Conservation (phyloP, 768 basidiomycete genomes). For the Tylopilus plumbeoviolaceoides region DNA sequence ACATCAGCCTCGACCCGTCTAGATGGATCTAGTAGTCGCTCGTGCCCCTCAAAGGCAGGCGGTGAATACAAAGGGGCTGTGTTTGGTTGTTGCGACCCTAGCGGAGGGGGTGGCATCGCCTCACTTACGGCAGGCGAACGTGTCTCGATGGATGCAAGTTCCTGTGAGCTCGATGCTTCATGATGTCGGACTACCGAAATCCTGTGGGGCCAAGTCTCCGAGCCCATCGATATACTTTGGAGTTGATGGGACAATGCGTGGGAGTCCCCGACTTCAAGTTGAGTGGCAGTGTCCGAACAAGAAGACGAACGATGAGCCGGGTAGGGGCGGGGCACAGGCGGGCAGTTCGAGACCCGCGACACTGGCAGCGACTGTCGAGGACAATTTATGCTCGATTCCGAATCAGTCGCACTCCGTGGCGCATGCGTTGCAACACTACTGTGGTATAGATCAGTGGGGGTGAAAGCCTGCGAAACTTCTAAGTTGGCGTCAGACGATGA, state of each 20-base stretch:
- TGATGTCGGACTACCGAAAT: background rate
- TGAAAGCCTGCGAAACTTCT: constrained; percentile 2
- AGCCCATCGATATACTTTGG: background rate
- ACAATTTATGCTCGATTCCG: background rate
- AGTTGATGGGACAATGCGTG: background rate
- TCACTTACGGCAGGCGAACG: background rate
- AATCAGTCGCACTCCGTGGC: background rate
- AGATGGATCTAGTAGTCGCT: background rate
- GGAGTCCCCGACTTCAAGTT: background rate
- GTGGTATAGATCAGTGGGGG: constrained; percentile 17
- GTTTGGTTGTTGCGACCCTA: background rate
- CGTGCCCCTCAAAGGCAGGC: constrained; percentile 4
- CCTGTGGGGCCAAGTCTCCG: background rate
- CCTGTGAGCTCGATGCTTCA: background rate
- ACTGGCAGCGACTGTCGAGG: constrained; percentile 2
- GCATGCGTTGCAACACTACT: constrained; percentile 5
- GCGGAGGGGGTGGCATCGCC: background rate
- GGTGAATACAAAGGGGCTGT: background rate
- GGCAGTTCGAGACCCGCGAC: background rate
- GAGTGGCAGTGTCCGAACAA: background rate
- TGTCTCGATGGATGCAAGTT: background rate
- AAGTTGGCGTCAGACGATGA: background rate
- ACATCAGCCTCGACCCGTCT: background rate
- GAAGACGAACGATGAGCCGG: background rate
- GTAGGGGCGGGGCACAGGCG: background rate